Evolutionary conservation across 352 stramenopile species (phyloP), one percentile per base, ranked within the genome.

Genomic region (Globisporangium cylindrosporum): DNA sequence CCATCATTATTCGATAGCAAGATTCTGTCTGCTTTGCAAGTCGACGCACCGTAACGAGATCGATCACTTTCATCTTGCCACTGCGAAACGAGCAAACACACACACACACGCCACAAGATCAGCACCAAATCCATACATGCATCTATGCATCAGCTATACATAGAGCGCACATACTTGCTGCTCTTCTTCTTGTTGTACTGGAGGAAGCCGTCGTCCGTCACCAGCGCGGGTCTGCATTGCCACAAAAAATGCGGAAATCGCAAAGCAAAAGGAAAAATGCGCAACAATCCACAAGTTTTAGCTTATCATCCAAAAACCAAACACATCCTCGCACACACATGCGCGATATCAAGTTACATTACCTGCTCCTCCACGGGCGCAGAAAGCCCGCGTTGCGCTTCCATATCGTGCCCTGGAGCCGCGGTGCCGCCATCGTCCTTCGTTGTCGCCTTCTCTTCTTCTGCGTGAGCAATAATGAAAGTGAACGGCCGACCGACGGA

Each of bases 301-400:
- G n/a, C 15, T 22, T n/a, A 48, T 48, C 6, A n/a, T 48, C 41
- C 34, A 14, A 15, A 14, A 41, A 12, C 34, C 36, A n/a, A 15
- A 49, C 15, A 18, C 41, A n/a, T 18, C 0, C 27, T 3, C 24
- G 29, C 38, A 34, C 41, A 7, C 55, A 6, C 56, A 18, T 32
- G 29, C 4, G 29, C 29, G 4, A 32, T 32, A 32, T 8, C 29
- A 32, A 32, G 29, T 32, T 0, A 32, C 29, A 32, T 32, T 32
- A 32, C 29, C 81, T 82, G 73, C 63, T 77, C 18, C 77, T 73
- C 82, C 85, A 93, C 34, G 72, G 71, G n/a, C 82, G 81, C 68
- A 93, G 56, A 68, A 93, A 84, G 22, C 82, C 85, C 22, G 68
- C 72, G 69, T 90, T 90, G 63, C 76, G 77, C 81, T 90, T 93